These are phyloP conservation scores for Bertia moriformis DNA, from an alignment of 2,329 filamentous ascomycete genomes.

Conservation along the genomic window DNA sequence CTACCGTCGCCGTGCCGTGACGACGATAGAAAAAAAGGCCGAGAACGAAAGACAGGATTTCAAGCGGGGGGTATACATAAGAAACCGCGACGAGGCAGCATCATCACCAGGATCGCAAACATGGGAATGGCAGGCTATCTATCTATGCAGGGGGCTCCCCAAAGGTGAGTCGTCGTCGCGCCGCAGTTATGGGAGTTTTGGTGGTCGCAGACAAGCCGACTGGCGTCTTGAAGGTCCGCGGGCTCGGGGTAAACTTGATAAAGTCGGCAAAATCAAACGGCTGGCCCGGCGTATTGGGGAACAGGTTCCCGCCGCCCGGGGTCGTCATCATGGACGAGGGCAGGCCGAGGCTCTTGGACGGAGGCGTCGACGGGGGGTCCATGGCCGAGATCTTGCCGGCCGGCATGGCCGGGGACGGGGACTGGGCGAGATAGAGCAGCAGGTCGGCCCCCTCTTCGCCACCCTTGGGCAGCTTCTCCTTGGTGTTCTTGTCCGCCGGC, in stretches of 20 bases:
- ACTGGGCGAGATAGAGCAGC: slow-evolving; percentile 74
- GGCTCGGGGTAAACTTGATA: slow-evolving; percentile 91
- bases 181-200: slow-evolving; percentile 47
- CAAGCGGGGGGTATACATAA: too few relatives aligned
- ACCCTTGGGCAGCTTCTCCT: slow-evolving; percentile 33
- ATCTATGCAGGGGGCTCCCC: slow-evolving; percentile 53
- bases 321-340: slow-evolving; percentile 85
- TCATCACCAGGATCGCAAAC: too few relatives aligned
- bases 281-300: slow-evolving; percentile 67
- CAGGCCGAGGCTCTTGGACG: slow-evolving; percentile 53
- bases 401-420: slow-evolving; percentile 67
- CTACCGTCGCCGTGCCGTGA: too few relatives aligned
- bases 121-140: too few relatives aligned
- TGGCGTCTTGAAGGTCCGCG: slow-evolving; percentile 78
- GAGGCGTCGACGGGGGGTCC: slow-evolving; percentile 64
- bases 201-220: slow-evolving; percentile 31
- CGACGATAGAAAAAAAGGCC: too few relatives aligned
- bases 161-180: slow-evolving; percentile 69
- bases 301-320: slow-evolving; percentile 54
- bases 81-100: too few relatives aligned
- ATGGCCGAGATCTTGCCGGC: slow-evolving; percentile 32
- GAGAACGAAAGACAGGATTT: too few relatives aligned
- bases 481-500: slow-evolving; percentile 31
- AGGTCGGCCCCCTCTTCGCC: slow-evolving; percentile 72
- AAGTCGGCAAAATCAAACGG: slow-evolving; percentile 90